Evolutionary conservation across 208 protist genomes (phyloP), one percentile per base, ranked within the genome.

Genomic region (Leishmania amazonensis): DNA sequence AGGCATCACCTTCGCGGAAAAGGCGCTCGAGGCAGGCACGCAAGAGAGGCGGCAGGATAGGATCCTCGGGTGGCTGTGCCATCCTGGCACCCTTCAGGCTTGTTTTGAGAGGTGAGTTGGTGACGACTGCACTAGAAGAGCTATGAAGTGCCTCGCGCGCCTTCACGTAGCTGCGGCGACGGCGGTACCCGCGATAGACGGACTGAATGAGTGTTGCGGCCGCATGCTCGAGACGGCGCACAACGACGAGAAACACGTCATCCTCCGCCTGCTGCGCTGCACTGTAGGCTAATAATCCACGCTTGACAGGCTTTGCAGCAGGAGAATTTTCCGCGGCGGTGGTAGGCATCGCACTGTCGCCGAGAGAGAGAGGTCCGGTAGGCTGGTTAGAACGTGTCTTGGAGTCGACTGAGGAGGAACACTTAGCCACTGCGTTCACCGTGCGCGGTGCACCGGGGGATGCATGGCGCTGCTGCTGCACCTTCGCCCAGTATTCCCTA

Each of bases 131-230:
- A 9, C 89, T 83, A 15, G 85, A 73, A 17, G 24, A 1, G 24
- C 17, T 38, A 13, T 7, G 38, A 74, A 31, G 24, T 28, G 86
- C 83, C 15, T 77, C 67, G 45, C 72, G 79, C 13, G 79, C 83
- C 21, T 38, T n/a, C 1, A 68, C 42, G 77, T 96, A 96, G 81
- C 91, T 81, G n/a, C 62, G 24, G 62, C 84, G 85, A 0, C 73
- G 78, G 3, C 83, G 75, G 47, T 85, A 84, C 2, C 90, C 91
- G 17, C 95, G 85, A 81, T 88, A 95, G 35, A 87, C 60, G 0
- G 90, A 81, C 81, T 97, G 95, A 80, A 97, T 95, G 17, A 80
- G 82, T n/a, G 84, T 89, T 17, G 90, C 95, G 13, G 91, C 92
- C 1, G 81, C 70, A 21, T 85, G 74, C 31, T 86, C 86, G 21